phyloP scores from a whole-genome alignment of 306 rosid genomes.

The Ochetophila trinervis region DNA sequence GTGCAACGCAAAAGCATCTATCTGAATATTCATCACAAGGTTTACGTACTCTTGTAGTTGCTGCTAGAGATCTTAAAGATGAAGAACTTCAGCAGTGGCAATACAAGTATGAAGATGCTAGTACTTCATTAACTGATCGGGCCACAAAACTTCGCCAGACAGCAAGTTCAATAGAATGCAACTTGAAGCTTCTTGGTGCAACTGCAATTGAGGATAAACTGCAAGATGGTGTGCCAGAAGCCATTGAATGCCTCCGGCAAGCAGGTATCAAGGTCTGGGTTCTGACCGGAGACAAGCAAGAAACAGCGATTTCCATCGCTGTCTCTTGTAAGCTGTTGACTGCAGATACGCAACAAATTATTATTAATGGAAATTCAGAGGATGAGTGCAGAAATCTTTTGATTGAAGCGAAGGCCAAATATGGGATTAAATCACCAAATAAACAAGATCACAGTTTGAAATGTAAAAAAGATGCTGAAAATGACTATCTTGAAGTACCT shows the following conservation, averaged over 20 bases:
- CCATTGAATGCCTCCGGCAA: conserved; percentile 84
- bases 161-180: conserved; percentile 69
- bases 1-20: conserved; percentile 68
- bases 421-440: conserved; percentile 46
- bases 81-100: conserved; percentile 86
- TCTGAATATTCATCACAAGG: conserved; percentile 76
- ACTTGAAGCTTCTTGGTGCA: conserved; percentile 81
- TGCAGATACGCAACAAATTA: conserved; percentile 67
- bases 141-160: conserved; percentile 67
- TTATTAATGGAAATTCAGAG: conserved; percentile 78
- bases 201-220: conserved; percentile 98
- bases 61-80: conserved; percentile 66
- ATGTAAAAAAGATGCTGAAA: conserved; percentile 35
- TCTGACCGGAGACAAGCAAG: conserved; percentile 99
- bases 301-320: conserved; percentile 95
- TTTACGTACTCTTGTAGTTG: conserved; percentile 89
- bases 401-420: conserved; percentile 52
- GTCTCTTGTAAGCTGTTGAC: conserved; percentile 87
- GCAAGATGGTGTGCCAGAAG: conserved; percentile 95
- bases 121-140: conserved; percentile 84
- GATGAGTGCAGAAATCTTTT: conserved; percentile 69
- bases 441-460: conserved; percentile 27
- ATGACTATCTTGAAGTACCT: conserved; percentile 35
- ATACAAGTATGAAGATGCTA: conserved; percentile 78
- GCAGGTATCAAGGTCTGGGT: conserved; percentile 99